These are phyloP conservation scores for Trichoderma simmonsii DNA, from an alignment of 2,329 filamentous ascomycete genomes.

Conservation along the genomic window DNA sequence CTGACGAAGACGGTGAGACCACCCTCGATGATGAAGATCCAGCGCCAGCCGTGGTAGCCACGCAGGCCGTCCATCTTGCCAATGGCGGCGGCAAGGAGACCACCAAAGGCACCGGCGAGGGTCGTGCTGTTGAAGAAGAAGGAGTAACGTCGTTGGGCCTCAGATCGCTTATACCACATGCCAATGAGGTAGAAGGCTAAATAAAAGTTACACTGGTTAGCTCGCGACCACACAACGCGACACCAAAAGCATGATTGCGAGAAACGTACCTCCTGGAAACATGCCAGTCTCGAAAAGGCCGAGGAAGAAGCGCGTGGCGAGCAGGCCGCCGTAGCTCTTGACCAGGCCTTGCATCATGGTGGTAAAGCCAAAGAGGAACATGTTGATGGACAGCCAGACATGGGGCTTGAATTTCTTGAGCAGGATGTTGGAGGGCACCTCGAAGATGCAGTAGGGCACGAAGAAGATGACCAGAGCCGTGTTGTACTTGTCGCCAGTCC, in stretches of 20 bases:
- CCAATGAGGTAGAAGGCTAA: conserved; percentile 66
- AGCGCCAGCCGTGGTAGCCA: conserved; percentile 72
- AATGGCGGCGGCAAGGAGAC: conserved; percentile 79
- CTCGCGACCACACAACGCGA: neutral
- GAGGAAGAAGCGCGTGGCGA: conserved; percentile 81
- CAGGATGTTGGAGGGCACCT: conserved; percentile 67
- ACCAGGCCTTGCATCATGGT: conserved; percentile 76
- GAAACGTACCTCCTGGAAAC: conserved; percentile 47
- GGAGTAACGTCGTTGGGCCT: conserved; percentile 87
- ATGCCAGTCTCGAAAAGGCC: conserved; percentile 74
- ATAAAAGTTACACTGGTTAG: neutral
- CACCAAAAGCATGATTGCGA: neutral
- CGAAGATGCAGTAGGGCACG: conserved; percentile 69
- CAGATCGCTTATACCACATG: conserved; percentile 85
- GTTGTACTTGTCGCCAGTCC: conserved; percentile 59
- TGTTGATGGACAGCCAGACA: conserved; percentile 74
- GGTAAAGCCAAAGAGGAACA: conserved; percentile 77
- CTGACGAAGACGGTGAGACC: conserved; percentile 59
- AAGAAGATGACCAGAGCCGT: conserved; percentile 79
- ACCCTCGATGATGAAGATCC: conserved; percentile 81
- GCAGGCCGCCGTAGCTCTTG: conserved; percentile 70
- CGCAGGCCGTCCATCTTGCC: conserved; percentile 76
- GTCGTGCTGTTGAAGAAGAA: conserved; percentile 90
- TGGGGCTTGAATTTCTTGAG: conserved; percentile 62
- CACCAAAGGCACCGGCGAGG: conserved; percentile 79